phyloP scores from a whole-genome alignment of 257 asterid genomes.

The Solanum tarapatanum region DNA sequence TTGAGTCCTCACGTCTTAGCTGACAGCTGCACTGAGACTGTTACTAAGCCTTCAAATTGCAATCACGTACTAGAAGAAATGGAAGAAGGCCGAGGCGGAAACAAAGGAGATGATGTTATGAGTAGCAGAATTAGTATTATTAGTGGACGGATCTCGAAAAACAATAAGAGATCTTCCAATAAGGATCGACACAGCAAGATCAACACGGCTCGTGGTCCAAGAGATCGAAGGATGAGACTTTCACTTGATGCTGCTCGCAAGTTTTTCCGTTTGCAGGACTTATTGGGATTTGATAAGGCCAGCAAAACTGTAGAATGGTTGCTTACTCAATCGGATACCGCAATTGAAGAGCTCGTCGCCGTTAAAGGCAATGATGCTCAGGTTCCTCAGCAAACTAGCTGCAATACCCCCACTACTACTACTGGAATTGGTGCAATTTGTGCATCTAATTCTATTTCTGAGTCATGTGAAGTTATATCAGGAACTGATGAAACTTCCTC shows the following conservation, averaged over 20 bases:
- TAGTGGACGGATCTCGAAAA: not conserved
- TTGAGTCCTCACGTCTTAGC: not conserved
- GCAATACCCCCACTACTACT: not conserved
- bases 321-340: conserved; percentile 23
- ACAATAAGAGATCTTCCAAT: conserved; percentile 17
- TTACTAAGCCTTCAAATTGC: not conserved
- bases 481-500: conserved; percentile 15
- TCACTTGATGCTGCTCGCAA: conserved; percentile 47
- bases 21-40: not conserved
- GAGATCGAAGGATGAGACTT: conserved; percentile 67
- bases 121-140: not conserved
- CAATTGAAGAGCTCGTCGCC: conserved; percentile 24
- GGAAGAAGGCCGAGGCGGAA: not conserved
- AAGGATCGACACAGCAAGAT: conserved; percentile 81
- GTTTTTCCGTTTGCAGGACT: conserved; percentile 57
- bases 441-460: conserved; percentile 16
- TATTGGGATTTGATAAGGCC: conserved; percentile 54
- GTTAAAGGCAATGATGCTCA: not conserved
- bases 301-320: conserved; percentile 66
- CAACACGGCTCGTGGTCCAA: conserved; percentile 52
- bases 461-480: conserved; percentile 13
- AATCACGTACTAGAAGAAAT: not conserved
- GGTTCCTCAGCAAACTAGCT: not conserved
- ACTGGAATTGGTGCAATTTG: not conserved
- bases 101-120: not conserved